Percentiles rank a stretch among this genome's conserved stretches.
Conservation (phyloP, 2,329 filamentous ascomycete species). For the Cytospora paraplurivora region DNA sequence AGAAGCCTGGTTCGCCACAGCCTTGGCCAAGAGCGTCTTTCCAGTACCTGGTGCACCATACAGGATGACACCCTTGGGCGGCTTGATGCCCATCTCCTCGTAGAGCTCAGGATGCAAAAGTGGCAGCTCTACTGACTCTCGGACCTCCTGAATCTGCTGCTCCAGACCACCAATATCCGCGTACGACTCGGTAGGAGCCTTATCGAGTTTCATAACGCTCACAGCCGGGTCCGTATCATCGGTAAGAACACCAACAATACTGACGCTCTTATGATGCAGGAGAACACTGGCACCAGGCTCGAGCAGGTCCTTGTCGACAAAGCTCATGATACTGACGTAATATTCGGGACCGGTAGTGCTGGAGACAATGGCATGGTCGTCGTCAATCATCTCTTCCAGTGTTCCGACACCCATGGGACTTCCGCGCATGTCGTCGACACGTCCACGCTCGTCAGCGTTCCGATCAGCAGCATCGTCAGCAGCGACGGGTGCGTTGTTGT, state of each 20-base stretch:
- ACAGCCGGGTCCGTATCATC: conserved; percentile 95
- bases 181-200: conserved; percentile 96
- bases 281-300: conserved; percentile 95
- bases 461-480: conserved; percentile 78
- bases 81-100: conserved; percentile 99
- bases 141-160: conserved; percentile 93
- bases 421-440: conserved; percentile 97
- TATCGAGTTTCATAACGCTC: conserved; percentile 99
- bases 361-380: conserved; percentile 97
- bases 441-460: conserved; percentile 89
- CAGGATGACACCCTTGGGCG: conserved; percentile 97
- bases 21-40: conserved; percentile 94
- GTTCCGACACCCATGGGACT: conserved; percentile 99
- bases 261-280: conserved; percentile 96
- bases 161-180: conserved; percentile 98
- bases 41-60: conserved; percentile 97
- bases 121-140: conserved; percentile 94
- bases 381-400: conserved; percentile 97
- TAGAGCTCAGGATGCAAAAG: conserved; percentile 95
- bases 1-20: conserved; percentile 97
- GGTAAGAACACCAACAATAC: conserved; percentile 94
- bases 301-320: conserved; percentile 97
- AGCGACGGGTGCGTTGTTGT: conserved; percentile 63
- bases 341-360: conserved; percentile 97
- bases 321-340: conserved; percentile 99